Evolutionary conservation across 768 basidiomycete species (phyloP).

Genomic region (Podaxis sp.): DNA sequence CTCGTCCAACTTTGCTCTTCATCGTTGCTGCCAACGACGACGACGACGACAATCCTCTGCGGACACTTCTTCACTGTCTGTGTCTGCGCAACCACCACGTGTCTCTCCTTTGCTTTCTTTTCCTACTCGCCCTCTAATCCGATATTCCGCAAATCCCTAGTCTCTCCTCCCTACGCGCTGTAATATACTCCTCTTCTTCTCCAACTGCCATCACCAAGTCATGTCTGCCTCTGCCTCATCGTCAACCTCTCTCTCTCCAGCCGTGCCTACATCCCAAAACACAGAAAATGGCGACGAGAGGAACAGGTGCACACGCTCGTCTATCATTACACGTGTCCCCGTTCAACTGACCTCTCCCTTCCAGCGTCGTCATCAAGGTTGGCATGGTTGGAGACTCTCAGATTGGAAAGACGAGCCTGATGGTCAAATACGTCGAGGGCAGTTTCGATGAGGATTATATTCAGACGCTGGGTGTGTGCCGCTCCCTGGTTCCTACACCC

Average conservation of each 20-base stretch:
- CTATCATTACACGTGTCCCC: neutral
- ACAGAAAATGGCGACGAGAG: constrained; percentile 71
- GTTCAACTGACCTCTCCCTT: constrained; percentile 2
- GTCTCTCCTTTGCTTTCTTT: constrained; percentile 31
- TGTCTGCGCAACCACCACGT: constrained; percentile 27
- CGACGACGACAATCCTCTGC: constrained; percentile 31
- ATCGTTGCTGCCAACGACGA: constrained; percentile 11
- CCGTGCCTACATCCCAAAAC: constrained; percentile 55
- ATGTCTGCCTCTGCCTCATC: constrained; percentile 54
- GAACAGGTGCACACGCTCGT: constrained; percentile 50
- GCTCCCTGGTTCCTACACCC: neutral
- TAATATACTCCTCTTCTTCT: constrained; percentile 16
- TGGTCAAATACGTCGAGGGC: constrained; percentile 99
- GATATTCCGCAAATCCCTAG: neutral
- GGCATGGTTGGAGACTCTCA: constrained; percentile 99
- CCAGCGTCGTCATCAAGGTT: constrained; percentile 93
- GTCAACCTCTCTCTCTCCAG: constrained; percentile 42
- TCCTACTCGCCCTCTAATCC: constrained; percentile 21
- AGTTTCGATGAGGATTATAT: constrained; percentile 99
- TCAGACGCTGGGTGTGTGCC: constrained; percentile 87
- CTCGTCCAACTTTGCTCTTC: neutral
- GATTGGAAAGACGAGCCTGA: constrained; percentile 98
- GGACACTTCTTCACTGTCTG: constrained; percentile 28
- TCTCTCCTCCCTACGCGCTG: constrained; percentile 20
- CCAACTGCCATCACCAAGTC: constrained; percentile 23